Base-by-base conservation (phyloP, 495 filamentous ascomycete genomes). In the Hyaloscypha finlandica region DNA sequence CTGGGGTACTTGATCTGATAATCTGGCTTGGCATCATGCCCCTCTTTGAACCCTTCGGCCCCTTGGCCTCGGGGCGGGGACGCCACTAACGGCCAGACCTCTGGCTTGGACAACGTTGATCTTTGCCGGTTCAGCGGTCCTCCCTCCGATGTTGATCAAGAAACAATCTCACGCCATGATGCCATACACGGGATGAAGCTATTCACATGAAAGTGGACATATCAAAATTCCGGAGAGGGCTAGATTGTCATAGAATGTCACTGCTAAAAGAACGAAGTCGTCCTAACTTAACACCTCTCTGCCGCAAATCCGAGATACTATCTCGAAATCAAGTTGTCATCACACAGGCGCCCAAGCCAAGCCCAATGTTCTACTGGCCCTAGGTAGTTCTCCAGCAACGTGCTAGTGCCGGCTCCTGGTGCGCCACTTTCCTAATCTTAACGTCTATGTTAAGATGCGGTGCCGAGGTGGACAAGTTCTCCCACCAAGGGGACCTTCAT, bases 1-100 rank as follows among this genome's bases (percentile, higher is more conserved):
- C 6, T 14, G 56, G 56, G 56, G 33, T 61, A 37, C 30, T 61
- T 33, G 29, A 61, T 61, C 59, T 61, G 59, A 61, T 61, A 61
- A 61, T 35, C n/a, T 61, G 33, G 59, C 59, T 61, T 61, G 59
- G 59, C 59, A 61, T 56, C 53, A 9, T 25, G 22, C 42, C 42
- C 42, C 42, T 48, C 42, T 12, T 48, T 48, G 42, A 14, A 48
- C 42, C 42, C 42, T 48, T 48, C 42, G 42, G 42, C 16, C 4
- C 42, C 42, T 48, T 48, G 16, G 16, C 42, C 16, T 19, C 16
- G 25, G 16, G 16, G 42, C 42, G 16, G 42, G 42, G 11, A 48
- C 16, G 9, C 11, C 16, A 48, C 9, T 12, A 19, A 19, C 4
- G 42, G 16, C 42, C 42, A 48, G 16, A 1, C 4, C 11, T 48